A percentile compares a stretch with the other conserved stretches of the same genome.
These are phyloP conservation scores for Phytopythium litorale DNA, from an alignment of 352 stramenopile genomes.

Conservation along the genomic window DNA sequence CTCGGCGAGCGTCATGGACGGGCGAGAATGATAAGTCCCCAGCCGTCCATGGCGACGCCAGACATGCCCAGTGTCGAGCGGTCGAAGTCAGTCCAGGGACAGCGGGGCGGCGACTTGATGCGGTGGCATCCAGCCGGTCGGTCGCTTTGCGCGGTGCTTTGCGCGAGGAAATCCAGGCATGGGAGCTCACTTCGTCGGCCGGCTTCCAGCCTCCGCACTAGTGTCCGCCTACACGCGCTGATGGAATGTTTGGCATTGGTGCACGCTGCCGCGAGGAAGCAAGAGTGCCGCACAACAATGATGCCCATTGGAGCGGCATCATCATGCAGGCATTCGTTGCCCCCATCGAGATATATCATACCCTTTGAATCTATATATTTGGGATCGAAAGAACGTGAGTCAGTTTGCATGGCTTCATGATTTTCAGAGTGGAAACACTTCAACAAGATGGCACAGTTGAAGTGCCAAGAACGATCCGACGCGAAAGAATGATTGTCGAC, in stretches of 20 bases:
- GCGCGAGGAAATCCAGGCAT: background rate
- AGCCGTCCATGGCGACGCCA: conserved; percentile 46
- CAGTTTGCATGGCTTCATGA: too few relatives aligned
- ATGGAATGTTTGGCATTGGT: background rate
- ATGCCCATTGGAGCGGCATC: too few relatives aligned
- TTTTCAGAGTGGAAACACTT: too few relatives aligned
- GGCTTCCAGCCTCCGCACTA: background rate
- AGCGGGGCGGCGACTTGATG: conserved; percentile 12
- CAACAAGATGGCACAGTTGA: too few relatives aligned
- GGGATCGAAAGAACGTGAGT: too few relatives aligned
- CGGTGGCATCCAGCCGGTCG: background rate
- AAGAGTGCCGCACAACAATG: background rate
- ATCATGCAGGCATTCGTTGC: too few relatives aligned
- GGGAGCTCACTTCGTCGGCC: background rate
- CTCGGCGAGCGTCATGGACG: conserved; percentile 77
- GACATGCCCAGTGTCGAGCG: conserved; percentile 87
- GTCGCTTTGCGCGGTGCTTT: background rate
- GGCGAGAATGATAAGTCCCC: conserved; percentile 38
- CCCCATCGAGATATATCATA: too few relatives aligned
- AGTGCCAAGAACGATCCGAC: too few relatives aligned
- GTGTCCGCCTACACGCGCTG: background rate
- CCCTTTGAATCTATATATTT: too few relatives aligned
- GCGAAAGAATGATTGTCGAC: too few relatives aligned
- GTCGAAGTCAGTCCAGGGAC: conserved; percentile 64
- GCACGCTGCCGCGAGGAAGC: background rate